phyloP scores from a whole-genome alignment of 768 basidiomycete species.

The Dentipellis fragilis region DNA sequence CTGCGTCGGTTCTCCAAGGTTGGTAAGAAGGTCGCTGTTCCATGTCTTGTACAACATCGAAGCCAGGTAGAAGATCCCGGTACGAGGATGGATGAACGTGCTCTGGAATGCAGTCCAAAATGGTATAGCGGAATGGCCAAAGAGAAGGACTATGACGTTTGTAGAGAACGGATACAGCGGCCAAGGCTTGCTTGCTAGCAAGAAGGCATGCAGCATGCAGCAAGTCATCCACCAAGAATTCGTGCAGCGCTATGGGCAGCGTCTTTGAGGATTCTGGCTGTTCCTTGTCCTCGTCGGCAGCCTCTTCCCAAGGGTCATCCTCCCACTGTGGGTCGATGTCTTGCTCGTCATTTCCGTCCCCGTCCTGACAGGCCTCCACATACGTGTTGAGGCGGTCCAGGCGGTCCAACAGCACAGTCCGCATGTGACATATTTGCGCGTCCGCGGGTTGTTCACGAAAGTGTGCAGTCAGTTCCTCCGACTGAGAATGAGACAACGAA shows the following conservation, averaged over 20 bases:
- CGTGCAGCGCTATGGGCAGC: slow-evolving; percentile 42
- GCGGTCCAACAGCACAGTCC: slow-evolving; percentile 56
- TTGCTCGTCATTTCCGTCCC: slow-evolving; percentile 16
- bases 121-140: slow-evolving; percentile 58
- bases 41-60: slow-evolving; percentile 36
- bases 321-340: slow-evolving; percentile 53
- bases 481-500: slow-evolving; percentile 10
- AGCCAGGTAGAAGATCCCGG: slow-evolving; percentile 50
- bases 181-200: slow-evolving; percentile 51
- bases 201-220: slow-evolving; percentile 50
- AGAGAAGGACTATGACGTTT: slow-evolving; percentile 44
- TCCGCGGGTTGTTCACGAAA: slow-evolving; percentile 50
- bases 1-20: slow-evolving; percentile 42
- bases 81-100: slow-evolving; percentile 57
- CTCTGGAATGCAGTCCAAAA: slow-evolving; percentile 69
- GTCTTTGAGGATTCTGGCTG: slow-evolving; percentile 15
- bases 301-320: slow-evolving; percentile 71
- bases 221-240: slow-evolving; percentile 55
- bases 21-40: slow-evolving; percentile 28
- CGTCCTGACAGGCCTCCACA: slow-evolving; percentile 40
- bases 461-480: slow-evolving; percentile 34
- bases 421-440: slow-evolving; percentile 54
- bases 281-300: slow-evolving; percentile 19
- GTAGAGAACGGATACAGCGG: slow-evolving; percentile 48
- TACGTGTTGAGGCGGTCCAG: slow-evolving; percentile 68